A percentile compares a stretch with the other conserved stretches of the same genome.
phyloP scores from a whole-genome alignment of 2,329 filamentous ascomycete genomes.

The Fusarium sp. region DNA sequence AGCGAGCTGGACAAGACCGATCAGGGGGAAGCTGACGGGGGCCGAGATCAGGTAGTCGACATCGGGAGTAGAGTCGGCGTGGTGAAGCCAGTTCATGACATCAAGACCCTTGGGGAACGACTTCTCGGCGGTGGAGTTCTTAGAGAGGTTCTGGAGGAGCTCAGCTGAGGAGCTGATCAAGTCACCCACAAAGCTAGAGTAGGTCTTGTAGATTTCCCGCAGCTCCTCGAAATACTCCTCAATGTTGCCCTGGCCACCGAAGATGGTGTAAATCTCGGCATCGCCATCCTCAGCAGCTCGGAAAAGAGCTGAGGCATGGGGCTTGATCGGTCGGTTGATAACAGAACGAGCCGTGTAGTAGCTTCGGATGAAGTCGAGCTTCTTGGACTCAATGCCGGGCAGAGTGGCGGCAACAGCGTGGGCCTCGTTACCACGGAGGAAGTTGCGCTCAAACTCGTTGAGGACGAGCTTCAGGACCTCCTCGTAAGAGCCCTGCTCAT shows the following conservation, averaged over 20 bases:
- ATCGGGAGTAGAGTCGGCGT: constrained; percentile 88
- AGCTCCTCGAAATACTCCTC: constrained; percentile 99
- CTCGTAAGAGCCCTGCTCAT: constrained; percentile 84
- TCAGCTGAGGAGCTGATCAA: constrained; percentile 83
- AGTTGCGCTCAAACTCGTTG: constrained; percentile 95
- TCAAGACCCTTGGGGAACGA: constrained; percentile 97
- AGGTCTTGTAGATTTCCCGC: constrained; percentile 87
- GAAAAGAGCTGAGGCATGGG: constrained; percentile 91
- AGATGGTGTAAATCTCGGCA: constrained; percentile 89
- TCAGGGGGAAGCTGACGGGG: constrained; percentile 93
- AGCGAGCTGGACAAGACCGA: constrained; percentile 92
- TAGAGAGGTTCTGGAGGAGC: constrained; percentile 83
- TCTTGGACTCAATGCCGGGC: constrained; percentile 92
- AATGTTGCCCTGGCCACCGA: constrained; percentile 97
- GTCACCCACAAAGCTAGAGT: constrained; percentile 87
- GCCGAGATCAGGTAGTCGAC: constrained; percentile 93
- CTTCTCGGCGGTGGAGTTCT: constrained; percentile 88
- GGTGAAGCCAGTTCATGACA: constrained; percentile 90
- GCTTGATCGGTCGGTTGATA: constrained; percentile 83
- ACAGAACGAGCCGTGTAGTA: constrained; percentile 92
- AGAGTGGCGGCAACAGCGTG: constrained; percentile 86
- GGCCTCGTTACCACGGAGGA: constrained; percentile 93
- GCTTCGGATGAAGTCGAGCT: constrained; percentile 84
- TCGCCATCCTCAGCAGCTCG: constrained; percentile 84
- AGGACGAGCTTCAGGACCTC: constrained; percentile 91